Evolutionary conservation across 768 basidiomycete genomes (phyloP).

Genomic region (Hygrocybe punicea): DNA sequence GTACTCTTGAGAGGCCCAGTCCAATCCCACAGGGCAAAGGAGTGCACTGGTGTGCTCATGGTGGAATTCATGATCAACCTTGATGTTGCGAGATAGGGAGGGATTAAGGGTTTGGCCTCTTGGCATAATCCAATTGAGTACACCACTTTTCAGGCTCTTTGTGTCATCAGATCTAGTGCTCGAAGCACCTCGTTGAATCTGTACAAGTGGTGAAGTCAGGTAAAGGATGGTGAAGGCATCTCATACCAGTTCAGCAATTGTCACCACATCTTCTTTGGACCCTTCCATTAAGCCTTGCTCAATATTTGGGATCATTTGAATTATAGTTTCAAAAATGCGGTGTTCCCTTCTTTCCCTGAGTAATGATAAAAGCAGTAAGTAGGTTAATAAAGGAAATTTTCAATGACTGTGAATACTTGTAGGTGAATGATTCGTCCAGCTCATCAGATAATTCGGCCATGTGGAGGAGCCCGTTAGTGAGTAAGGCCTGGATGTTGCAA

Average conservation of each 20-base stretch:
- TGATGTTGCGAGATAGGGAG: slow-evolving; percentile 11
- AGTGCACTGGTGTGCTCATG: slow-evolving; percentile 11
- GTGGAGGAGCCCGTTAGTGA: background rate
- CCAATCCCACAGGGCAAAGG: slow-evolving; percentile 20
- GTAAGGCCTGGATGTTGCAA: background rate
- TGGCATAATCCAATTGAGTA: slow-evolving; percentile 1
- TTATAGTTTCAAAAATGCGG: background rate
- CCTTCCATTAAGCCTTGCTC: background rate
- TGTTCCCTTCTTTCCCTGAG: slow-evolving; percentile 1
- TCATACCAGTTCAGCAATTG: slow-evolving; percentile 2
- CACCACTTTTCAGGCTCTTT: background rate
- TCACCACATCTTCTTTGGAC: background rate
- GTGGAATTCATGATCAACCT: slow-evolving; percentile 12
- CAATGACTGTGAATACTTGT: background rate
- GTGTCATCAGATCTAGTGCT: slow-evolving; percentile 1
- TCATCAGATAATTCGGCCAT: background rate
- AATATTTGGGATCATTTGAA: background rate
- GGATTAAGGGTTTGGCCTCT: slow-evolving; percentile 1
- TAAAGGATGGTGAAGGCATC: background rate
- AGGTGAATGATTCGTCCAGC: background rate
- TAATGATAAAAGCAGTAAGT: background rate
- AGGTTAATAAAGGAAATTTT: background rate
- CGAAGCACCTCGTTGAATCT: slow-evolving; percentile 1
- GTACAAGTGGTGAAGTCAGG: background rate
- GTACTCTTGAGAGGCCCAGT: slow-evolving; percentile 20